A percentile compares a stretch with the other conserved stretches of the same genome.
Conservation (phyloP, 441 rosid genomes). For the Viola pubescens region DNA sequence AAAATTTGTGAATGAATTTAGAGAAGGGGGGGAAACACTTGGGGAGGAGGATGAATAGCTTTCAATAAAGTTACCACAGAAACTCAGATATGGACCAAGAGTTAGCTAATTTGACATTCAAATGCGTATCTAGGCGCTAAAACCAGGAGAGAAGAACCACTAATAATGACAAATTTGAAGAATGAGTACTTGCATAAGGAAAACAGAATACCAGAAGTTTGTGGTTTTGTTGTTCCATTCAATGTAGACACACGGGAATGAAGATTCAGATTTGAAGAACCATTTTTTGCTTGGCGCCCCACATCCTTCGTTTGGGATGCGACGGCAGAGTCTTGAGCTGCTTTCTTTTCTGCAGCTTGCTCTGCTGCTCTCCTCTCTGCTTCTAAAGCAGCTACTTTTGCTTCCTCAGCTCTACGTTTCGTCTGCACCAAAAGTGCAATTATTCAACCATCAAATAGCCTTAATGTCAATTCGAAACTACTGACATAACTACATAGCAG, state of each 20-base stretch:
- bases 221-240: conserved; percentile 25
- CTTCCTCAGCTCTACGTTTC: conserved; percentile 69
- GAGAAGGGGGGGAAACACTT: neutral
- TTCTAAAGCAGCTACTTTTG: conserved; percentile 53
- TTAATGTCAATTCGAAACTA: too few relatives aligned
- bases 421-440: conserved; percentile 34
- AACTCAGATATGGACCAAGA: neutral
- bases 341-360: conserved; percentile 60
- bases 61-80: neutral
- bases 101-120: neutral
- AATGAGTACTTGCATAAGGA: neutral
- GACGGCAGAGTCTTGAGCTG: conserved; percentile 25
- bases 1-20: conserved; percentile 2
- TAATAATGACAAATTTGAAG: neutral
- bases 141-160: neutral
- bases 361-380: conserved; percentile 60
- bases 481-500: too few relatives aligned
- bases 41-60: neutral
- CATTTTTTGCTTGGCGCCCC: conserved; percentile 15
- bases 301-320: conserved; percentile 27
- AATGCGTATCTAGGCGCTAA: neutral
- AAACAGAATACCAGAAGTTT: conserved; percentile 34
- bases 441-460: neutral
- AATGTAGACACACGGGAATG: conserved; percentile 24
- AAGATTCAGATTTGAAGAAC: conserved; percentile 26